These are phyloP conservation scores for Aquilaria malaccensis DNA, from an alignment of 345 rosid genomes.

Conservation along the genomic window DNA sequence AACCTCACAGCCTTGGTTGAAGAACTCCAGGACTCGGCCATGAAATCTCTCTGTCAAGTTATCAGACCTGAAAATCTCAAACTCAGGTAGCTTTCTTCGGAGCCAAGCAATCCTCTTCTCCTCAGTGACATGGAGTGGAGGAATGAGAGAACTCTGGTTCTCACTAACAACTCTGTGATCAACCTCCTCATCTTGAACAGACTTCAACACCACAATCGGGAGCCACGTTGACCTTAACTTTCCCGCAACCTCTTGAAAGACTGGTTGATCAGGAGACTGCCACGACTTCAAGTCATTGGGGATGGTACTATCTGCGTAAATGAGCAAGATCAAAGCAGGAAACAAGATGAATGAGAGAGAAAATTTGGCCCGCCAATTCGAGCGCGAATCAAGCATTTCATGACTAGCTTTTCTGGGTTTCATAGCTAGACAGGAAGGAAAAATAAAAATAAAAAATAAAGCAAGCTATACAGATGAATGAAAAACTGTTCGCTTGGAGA, in stretches of 20 bases:
- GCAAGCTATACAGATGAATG: not conserved
- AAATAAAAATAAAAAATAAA: not conserved
- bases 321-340: conserved; percentile 27
- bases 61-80: conserved; percentile 48
- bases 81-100: conserved; percentile 26
- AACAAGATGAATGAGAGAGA: conserved; percentile 18
- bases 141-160: conserved; percentile 22
- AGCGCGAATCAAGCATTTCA: conserved; percentile 14
- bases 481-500: no score
- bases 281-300: conserved; percentile 17
- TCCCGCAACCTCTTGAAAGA: not conserved
- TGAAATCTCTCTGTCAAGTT: conserved; percentile 40
- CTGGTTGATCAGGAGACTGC: conserved; percentile 1
- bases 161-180: conserved; percentile 3
- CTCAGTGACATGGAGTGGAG: conserved; percentile 38
- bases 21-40: conserved; percentile 39
- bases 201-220: conserved; percentile 12
- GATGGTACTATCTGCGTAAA: conserved; percentile 28
- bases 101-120: conserved; percentile 47
- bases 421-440: not conserved
- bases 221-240: not conserved
- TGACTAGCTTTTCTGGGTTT: conserved; percentile 16
- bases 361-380: conserved; percentile 18
- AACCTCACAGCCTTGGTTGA: conserved; percentile 38
- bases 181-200: conserved; percentile 21